Base-by-base conservation (phyloP, 768 basidiomycete species). In the Calocybe gangraenosa region DNA sequence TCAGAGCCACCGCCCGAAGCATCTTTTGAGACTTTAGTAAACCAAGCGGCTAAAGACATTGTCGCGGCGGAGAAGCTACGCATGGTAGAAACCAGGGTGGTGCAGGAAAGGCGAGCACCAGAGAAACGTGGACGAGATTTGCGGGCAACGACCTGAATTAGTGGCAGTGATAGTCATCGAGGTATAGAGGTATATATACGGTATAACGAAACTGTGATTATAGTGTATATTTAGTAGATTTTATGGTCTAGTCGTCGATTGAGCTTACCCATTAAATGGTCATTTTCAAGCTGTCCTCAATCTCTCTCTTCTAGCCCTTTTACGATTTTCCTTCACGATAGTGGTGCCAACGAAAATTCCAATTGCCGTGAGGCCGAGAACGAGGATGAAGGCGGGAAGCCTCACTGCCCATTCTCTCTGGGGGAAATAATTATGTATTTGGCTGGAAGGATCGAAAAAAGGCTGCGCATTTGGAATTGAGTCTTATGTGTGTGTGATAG, bases 351-450 rank as follows among this genome's bases (percentile, higher is more conserved):
- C 65, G 64, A 96, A 92, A 31, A 74, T 57, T 9, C 88, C 89
- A 32, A 97, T 85, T 9, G 74, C 83, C n/a, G 82, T 73, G 30
- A 96, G 66, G 5, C 93, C 94, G 7, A 87, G 58, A 4, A 93
- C 73, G 7, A 98, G 77, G 40, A 94, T 68, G 62, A 91, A 78
- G 2, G 88, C 85, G 31, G 94, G 93, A 37, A 97, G 62, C 15
- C 87, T 79, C 40, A 97, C 72, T 8, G 92, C 94, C 92, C 93
- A 97, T 70, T 96, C 92, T 39, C 94, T 74, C 4, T 88, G 61
- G 0, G 91, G 95, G 62, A 98, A 97, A 65, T 79, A 82, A 34
- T 58, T 53, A 51, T 93, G 90, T 22, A 95, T 69, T 15, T 82
- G 78, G 56, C 81, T 92, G 2, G 79, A 74, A 1, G 73, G 50